Evolutionary conservation across 176 grass and related monocot genomes (phyloP).

Genomic region (Oryza glumipatula): DNA sequence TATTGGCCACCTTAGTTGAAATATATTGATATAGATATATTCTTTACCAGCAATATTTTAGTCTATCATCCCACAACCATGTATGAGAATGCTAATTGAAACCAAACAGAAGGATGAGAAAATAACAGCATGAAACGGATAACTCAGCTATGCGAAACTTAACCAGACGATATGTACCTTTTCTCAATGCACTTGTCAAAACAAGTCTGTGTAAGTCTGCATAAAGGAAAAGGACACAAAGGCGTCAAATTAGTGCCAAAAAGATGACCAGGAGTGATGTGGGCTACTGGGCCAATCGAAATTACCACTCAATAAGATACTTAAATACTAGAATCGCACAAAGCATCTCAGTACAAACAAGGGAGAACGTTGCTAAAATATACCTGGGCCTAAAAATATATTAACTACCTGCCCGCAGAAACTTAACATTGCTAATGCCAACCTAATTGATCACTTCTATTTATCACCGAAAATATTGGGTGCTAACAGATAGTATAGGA

Average conservation of each 20-base stretch:
- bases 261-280: background rate
- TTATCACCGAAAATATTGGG: background rate
- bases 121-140: conserved; percentile 5
- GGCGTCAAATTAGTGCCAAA: conserved; percentile 19
- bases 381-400: background rate
- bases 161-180: conserved; percentile 53
- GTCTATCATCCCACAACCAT: background rate
- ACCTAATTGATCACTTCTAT: background rate
- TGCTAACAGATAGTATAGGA: background rate
- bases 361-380: background rate
- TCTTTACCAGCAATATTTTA: background rate
- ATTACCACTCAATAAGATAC: background rate
- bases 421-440: background rate
- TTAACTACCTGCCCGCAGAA: background rate
- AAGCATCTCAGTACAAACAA: background rate
- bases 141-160: background rate
- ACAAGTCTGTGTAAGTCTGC: conserved; percentile 80
- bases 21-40: background rate
- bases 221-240: conserved; percentile 24
- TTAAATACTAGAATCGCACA: background rate
- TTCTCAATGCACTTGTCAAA: conserved; percentile 92
- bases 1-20: background rate
- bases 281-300: background rate
- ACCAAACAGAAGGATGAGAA: background rate
- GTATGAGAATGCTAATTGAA: background rate